phyloP scores from a whole-genome alignment of 176 grass and related monocot species.

The Rhynchospora pubera region DNA sequence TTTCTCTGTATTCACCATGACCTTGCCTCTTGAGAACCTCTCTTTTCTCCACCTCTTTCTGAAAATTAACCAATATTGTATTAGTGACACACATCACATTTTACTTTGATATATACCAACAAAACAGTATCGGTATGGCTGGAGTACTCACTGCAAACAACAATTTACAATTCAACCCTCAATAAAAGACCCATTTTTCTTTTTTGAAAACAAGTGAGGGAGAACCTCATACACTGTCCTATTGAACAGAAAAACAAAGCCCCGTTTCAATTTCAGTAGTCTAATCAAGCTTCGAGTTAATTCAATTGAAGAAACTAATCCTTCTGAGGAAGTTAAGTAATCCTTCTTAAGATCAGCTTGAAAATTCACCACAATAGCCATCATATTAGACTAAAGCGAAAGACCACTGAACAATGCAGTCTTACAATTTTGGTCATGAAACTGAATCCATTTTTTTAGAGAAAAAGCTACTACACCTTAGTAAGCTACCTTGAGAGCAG shows the following conservation, averaged over 20 bases:
- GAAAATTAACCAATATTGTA: constrained; percentile 11
- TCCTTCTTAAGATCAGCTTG: background rate
- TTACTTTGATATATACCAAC: background rate
- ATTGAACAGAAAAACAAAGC: background rate
- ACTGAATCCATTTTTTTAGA: background rate
- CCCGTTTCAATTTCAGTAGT: background rate
- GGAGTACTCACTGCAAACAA: background rate
- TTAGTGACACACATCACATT: background rate
- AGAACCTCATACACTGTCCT: too few species aligned
- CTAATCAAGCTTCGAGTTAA: background rate
- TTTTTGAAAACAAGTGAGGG: too few species aligned
- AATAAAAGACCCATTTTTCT: too few species aligned
- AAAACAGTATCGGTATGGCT: background rate
- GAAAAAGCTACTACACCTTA: background rate
- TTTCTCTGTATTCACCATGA: constrained; percentile 84
- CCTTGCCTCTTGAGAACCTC: constrained; percentile 87
- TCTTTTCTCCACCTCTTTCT: constrained; percentile 95
- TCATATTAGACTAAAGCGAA: background rate
- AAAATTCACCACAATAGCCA: background rate
- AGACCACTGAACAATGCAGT: background rate
- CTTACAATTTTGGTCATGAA: background rate
- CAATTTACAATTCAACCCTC: too few species aligned
- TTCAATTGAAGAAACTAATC: background rate
- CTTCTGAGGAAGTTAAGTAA: too few species aligned
- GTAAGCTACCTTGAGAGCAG: constrained; percentile 74